A percentile compares a stretch with the other conserved stretches of the same genome.
These are phyloP conservation scores for Colletotrichum chlorophyti DNA, from an alignment of 2,329 filamentous ascomycete species.

Conservation along the genomic window DNA sequence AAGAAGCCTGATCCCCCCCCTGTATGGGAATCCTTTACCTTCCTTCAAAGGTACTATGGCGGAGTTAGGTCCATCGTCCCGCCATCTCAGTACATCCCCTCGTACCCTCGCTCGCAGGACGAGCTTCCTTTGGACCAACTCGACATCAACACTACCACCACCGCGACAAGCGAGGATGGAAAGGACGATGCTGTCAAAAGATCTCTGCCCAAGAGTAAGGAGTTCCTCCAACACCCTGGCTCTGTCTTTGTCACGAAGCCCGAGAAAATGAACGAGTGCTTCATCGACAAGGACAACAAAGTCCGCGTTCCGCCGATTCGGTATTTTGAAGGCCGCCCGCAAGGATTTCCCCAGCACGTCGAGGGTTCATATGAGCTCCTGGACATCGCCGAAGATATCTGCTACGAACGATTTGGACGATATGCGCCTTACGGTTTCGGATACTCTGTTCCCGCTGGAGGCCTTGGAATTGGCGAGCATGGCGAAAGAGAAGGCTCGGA, in stretches of 20 bases:
- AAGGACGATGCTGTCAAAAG: conserved; percentile 38
- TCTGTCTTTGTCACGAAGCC: conserved; percentile 41
- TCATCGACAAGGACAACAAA: conserved; percentile 71
- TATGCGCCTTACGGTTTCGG: conserved; percentile 90
- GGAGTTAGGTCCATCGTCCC: conserved; percentile 78
- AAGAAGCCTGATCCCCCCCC: conserved; percentile 69
- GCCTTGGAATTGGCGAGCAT: conserved; percentile 83
- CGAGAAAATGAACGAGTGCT: conserved; percentile 77
- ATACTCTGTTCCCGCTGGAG: conserved; percentile 80
- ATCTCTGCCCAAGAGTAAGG: conserved; percentile 53
- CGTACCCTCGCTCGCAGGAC: conserved; percentile 77
- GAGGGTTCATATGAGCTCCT: conserved; percentile 88
- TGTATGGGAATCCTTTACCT: conserved; percentile 84
- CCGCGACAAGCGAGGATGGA: conserved; percentile 31
- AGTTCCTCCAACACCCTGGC: conserved; percentile 55
- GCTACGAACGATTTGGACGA: conserved; percentile 90
- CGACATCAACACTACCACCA: conserved; percentile 43
- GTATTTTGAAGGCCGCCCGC: conserved; percentile 78
- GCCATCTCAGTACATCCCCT: conserved; percentile 71
- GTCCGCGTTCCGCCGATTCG: conserved; percentile 73
- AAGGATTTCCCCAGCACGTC: conserved; percentile 83
- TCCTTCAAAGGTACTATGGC: conserved; percentile 88
- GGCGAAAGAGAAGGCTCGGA: conserved; percentile 85
- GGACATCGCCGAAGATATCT: conserved; percentile 82
- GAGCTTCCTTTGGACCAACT: conserved; percentile 56